These are phyloP conservation scores for Mortierella antarctica DNA, from an alignment of 192 early-diverging fungal species.

Conservation along the genomic window DNA sequence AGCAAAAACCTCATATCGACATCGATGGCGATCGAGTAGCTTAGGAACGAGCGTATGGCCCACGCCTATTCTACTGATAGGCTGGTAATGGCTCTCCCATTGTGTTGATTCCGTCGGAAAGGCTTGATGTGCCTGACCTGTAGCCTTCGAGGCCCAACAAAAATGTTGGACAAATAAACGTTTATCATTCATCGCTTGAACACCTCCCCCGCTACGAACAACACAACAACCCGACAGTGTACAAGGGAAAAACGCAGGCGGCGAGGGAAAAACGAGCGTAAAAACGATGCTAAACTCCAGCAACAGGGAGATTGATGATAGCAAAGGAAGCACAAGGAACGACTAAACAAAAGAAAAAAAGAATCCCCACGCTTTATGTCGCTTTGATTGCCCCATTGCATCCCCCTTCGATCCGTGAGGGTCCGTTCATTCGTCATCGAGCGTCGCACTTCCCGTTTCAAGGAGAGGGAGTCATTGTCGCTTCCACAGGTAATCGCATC, in stretches of 20 bases:
- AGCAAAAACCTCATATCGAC: background rate
- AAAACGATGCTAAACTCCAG: too few relatives aligned
- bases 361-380: slow-evolving; percentile 2
- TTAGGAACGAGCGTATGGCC: too few relatives aligned
- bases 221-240: slow-evolving; percentile 51
- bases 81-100: too few relatives aligned
- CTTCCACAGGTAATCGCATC: too few relatives aligned
- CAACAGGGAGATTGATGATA: background rate
- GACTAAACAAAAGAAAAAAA: slow-evolving; percentile 4
- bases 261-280: too few relatives aligned
- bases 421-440: too few relatives aligned
- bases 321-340: background rate
- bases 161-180: slow-evolving; percentile 1
- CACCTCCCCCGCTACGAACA: slow-evolving; percentile 12
- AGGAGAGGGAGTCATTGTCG: too few relatives aligned
- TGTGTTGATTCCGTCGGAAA: background rate
- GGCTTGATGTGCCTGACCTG: background rate
- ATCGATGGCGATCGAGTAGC: background rate
- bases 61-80: too few relatives aligned
- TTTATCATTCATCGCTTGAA: slow-evolving; percentile 2
- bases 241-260: background rate
- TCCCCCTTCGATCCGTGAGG: too few relatives aligned
- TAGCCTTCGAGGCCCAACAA: slow-evolving; percentile 20
- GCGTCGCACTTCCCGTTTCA: too few relatives aligned
- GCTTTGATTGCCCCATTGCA: too few relatives aligned